Percentiles rank a stretch among this genome's conserved stretches.
Conservation (phyloP, 345 rosid species). For the Trapa bicornis region DNA sequence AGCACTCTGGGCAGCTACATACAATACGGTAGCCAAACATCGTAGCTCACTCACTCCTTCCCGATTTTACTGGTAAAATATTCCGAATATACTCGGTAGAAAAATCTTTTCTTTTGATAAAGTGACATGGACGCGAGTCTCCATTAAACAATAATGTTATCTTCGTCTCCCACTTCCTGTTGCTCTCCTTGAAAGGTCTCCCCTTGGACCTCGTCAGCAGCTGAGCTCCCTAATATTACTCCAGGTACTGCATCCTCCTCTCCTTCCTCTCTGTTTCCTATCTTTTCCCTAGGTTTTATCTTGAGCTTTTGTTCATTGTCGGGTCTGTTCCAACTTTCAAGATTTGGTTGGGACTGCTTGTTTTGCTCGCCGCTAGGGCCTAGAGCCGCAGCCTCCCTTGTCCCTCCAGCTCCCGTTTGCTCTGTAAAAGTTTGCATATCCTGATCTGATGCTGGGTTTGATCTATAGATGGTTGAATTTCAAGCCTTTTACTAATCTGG, state of each 20-base stretch:
- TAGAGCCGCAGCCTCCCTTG: not conserved
- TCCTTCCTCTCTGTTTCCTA: not conserved
- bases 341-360: not conserved
- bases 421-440: not conserved
- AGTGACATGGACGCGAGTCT: too few relatives aligned
- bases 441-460: not conserved
- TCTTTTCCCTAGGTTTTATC: too few relatives aligned
- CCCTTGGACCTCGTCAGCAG: too few relatives aligned
- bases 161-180: too few relatives aligned
- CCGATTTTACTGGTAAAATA: too few relatives aligned
- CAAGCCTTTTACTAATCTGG: not conserved
- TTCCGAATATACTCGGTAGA: too few relatives aligned
- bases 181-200: too few relatives aligned
- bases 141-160: too few relatives aligned
- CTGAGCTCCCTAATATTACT: not conserved
- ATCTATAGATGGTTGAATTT: not conserved
- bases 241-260: not conserved
- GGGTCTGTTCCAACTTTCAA: conserved; percentile 1
- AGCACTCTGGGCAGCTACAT: too few relatives aligned
- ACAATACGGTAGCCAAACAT: too few relatives aligned
- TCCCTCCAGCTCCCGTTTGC: not conserved
- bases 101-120: too few relatives aligned
- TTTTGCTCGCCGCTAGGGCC: not conserved
- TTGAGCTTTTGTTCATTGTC: conserved; percentile 3
- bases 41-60: too few relatives aligned